Evolutionary conservation across 2,329 filamentous ascomycete genomes (phyloP).

Genomic region (Cryphonectria naterciae): DNA sequence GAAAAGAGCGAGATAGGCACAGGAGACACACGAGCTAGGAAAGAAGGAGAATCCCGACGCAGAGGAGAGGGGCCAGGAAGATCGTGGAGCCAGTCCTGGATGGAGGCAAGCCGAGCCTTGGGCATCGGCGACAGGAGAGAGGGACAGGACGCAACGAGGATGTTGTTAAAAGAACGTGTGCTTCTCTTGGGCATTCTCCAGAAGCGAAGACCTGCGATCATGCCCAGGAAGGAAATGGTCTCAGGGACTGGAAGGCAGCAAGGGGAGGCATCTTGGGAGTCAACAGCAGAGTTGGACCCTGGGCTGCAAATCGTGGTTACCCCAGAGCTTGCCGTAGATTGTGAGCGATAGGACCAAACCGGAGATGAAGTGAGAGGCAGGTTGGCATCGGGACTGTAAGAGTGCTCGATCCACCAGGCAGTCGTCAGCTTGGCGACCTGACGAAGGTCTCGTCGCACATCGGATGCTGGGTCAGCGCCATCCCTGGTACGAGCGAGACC

Average conservation of each 20-base stretch:
- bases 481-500: not conserved
- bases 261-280: not conserved
- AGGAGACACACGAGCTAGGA: not conserved
- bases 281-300: not conserved
- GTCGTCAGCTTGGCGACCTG: not conserved
- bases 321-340: not conserved
- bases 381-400: not conserved
- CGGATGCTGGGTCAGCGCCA: not conserved
- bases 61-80: slow-evolving; percentile 14
- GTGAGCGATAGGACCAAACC: not conserved
- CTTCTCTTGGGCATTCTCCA: slow-evolving; percentile 7
- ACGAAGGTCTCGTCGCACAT: not conserved
- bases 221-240: not conserved
- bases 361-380: not conserved
- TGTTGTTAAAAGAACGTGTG: not conserved
- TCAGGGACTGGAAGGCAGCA: not conserved
- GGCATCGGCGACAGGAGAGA: not conserved
- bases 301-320: not conserved
- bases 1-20: slow-evolving; percentile 16
- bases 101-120: not conserved
- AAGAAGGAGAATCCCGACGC: not conserved
- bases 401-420: not conserved
- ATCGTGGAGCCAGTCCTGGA: slow-evolving; percentile 19
- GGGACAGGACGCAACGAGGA: not conserved
- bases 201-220: slow-evolving; percentile 6